These are phyloP conservation scores for Colletotrichum sublineola DNA, from an alignment of 2,329 filamentous ascomycete species.

Conservation along the genomic window DNA sequence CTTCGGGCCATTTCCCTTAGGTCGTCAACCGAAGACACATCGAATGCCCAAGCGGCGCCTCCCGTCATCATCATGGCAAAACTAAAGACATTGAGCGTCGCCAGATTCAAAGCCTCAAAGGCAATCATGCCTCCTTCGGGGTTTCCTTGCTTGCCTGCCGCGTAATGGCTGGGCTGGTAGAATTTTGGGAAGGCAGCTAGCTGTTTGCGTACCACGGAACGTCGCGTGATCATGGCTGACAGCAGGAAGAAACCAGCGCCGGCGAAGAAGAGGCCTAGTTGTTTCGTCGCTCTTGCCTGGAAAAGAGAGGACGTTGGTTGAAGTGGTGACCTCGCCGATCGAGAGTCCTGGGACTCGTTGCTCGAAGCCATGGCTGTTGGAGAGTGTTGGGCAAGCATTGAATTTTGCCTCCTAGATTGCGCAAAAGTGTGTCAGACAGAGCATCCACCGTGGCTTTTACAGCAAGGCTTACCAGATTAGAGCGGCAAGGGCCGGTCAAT, in stretches of 20 bases:
- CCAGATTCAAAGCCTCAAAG: constrained; percentile 84
- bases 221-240: constrained; percentile 78
- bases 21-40: constrained; percentile 79
- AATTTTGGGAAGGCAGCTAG: constrained; percentile 75
- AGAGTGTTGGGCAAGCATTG: constrained; percentile 41
- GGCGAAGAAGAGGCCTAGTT: constrained; percentile 78
- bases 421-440: constrained; percentile 25
- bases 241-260: constrained; percentile 82
- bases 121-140: constrained; percentile 80
- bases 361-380: constrained; percentile 38
- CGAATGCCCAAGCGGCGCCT: constrained; percentile 80
- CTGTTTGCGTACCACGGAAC: constrained; percentile 75
- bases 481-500: constrained; percentile 25
- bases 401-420: constrained; percentile 18
- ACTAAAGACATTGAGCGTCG: constrained; percentile 86
- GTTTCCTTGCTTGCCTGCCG: constrained; percentile 54
- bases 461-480: constrained; percentile 27
- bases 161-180: constrained; percentile 74
- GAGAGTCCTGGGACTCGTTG: constrained; percentile 37
- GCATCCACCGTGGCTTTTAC: constrained; percentile 26
- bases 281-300: constrained; percentile 51
- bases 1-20: constrained; percentile 66
- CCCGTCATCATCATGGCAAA: constrained; percentile 82
- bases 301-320: constrained; percentile 40
- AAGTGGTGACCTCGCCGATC: constrained; percentile 40